A percentile compares a stretch with the other conserved stretches of the same genome.
Conservation (phyloP, 495 filamentous ascomycete genomes). For the Aspergillus panamensis region DNA sequence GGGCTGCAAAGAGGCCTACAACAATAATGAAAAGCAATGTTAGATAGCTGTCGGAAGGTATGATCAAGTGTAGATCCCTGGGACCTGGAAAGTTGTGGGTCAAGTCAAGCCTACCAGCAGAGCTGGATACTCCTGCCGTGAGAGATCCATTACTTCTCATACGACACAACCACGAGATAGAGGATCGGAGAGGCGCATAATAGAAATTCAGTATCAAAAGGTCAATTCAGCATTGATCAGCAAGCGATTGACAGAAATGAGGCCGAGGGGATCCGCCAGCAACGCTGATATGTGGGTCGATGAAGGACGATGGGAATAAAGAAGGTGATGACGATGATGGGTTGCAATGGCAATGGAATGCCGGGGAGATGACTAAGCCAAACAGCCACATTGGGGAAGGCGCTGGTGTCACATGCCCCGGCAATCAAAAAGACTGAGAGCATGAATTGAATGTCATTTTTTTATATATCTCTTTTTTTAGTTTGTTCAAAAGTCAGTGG, state of each 20-base stretch:
- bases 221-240: not conserved
- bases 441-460: too few relatives aligned
- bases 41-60: not conserved
- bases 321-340: constrained; percentile 19
- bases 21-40: constrained; percentile 12
- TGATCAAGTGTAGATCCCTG: constrained; percentile 7
- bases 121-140: constrained; percentile 89
- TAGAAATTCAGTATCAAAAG: constrained; percentile 17
- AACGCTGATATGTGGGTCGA: not conserved
- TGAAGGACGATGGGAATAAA: constrained; percentile 2
- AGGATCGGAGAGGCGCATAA: constrained; percentile 39
- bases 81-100: constrained; percentile 6
- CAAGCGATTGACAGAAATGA: constrained; percentile 2
- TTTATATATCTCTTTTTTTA: not conserved
- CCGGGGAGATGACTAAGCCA: constrained; percentile 16
- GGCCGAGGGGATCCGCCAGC: not conserved
- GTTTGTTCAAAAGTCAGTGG: not conserved
- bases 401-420: constrained; percentile 14
- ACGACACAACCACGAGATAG: constrained; percentile 19
- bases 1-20: constrained; percentile 77
- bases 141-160: constrained; percentile 65
- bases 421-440: too few relatives aligned
- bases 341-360: constrained; percentile 3
- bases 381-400: constrained; percentile 7
- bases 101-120: constrained; percentile 71